phyloP scores from a whole-genome alignment of 805 yeast species.

The Candida odintsovae region DNA sequence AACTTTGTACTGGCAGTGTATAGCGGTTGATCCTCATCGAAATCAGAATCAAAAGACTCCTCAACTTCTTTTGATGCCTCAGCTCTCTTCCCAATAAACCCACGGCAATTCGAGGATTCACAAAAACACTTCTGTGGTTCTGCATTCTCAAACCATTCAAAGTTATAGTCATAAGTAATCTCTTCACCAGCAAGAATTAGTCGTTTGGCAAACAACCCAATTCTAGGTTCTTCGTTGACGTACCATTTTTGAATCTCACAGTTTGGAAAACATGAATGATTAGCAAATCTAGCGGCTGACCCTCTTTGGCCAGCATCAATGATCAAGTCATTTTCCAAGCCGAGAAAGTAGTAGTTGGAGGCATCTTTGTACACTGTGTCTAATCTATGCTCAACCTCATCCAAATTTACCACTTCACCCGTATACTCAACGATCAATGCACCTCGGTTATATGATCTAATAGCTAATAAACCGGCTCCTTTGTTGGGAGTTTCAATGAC shows the following conservation, averaged over 20 bases:
- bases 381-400: slow-evolving; percentile 33
- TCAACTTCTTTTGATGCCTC: background rate
- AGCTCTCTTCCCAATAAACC: slow-evolving; percentile 29
- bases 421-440: slow-evolving; percentile 41
- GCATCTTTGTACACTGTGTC: slow-evolving; percentile 27
- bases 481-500: slow-evolving; percentile 32
- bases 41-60: background rate
- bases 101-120: slow-evolving; percentile 36
- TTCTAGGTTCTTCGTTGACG: slow-evolving; percentile 38
- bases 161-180: slow-evolving; percentile 43
- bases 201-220: slow-evolving; percentile 40
- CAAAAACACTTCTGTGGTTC: slow-evolving; percentile 40
- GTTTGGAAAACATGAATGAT: slow-evolving; percentile 45
- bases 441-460: slow-evolving; percentile 30
- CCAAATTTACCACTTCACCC: slow-evolving; percentile 40
- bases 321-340: slow-evolving; percentile 36
- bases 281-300: slow-evolving; percentile 43
- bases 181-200: slow-evolving; percentile 36
- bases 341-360: slow-evolving; percentile 34
- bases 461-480: slow-evolving; percentile 39
- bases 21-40: background rate
- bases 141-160: slow-evolving; percentile 38
- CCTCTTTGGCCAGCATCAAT: slow-evolving; percentile 42
- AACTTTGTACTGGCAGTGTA: background rate
- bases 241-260: slow-evolving; percentile 44